Conservation (phyloP, 2,329 filamentous ascomycete species). For the Diaporthe eres region DNA sequence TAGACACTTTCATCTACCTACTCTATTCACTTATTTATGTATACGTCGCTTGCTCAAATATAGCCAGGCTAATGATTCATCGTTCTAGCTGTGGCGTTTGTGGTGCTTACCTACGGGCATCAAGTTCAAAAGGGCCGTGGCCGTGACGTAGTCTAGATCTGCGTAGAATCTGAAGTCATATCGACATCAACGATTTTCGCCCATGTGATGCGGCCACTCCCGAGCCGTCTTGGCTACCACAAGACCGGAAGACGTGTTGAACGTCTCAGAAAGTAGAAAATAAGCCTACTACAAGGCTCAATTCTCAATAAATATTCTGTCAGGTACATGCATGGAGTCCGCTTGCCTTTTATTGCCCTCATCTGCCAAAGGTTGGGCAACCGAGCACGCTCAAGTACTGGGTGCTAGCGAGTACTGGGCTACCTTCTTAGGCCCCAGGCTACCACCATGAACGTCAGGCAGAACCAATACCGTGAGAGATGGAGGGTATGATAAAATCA, state of each 20-base stretch:
- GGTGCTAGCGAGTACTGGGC: not conserved
- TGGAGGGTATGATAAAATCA: not conserved
- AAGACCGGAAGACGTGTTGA: not conserved
- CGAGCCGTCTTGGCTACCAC: slow-evolving; percentile 6
- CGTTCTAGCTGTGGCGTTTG: slow-evolving; percentile 3
- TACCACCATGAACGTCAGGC: not conserved
- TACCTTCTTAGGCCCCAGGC: not conserved
- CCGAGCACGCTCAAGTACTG: not conserved
- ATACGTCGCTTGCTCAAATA: not conserved
- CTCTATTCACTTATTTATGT: not conserved
- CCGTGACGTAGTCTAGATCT: slow-evolving; percentile 10
- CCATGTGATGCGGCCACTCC: not conserved
- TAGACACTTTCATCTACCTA: too few relatives aligned
- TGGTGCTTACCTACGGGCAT: not conserved
- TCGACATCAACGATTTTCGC: slow-evolving; percentile 1
- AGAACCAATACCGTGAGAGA: not conserved
- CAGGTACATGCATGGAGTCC: not conserved
- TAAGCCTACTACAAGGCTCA: not conserved
- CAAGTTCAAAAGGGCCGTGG: not conserved
- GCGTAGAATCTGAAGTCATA: slow-evolving; percentile 17
- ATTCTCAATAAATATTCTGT: not conserved
- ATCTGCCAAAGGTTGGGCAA: not conserved
- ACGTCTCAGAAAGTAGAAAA: too few relatives aligned
- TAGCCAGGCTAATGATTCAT: slow-evolving; percentile 7
- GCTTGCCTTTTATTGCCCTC: not conserved